Base-by-base conservation (phyloP, 257 asterid species). In the Vinca minor region DNA sequence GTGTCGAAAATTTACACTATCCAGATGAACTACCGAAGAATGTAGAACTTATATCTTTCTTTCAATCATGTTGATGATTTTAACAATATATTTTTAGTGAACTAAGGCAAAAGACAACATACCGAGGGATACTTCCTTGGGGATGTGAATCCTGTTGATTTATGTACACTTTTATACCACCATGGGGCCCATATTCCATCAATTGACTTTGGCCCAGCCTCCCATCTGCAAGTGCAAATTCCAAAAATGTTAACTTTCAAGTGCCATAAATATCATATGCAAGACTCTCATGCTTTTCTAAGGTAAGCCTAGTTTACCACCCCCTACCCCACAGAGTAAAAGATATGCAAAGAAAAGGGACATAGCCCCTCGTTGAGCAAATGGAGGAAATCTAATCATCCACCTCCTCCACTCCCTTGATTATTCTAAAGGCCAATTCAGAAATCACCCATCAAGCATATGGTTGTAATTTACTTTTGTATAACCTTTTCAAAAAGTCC, bases 161-260 rank as follows among this genome's bases (percentile, higher is more conserved):
- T 78, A 64, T 84, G 96, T 48, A 85, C 79, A 65, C 68, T 70
- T 67, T 56, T 60, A 75, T 89, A 86, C 93, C 91, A 89, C 81
- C 87, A 79, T 17, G 96, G 81, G 28, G 95, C 91, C 96, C 96
- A 86, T 55, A 84, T 31, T 49, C 96, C 95, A 79, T 89, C 96
- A 73, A 75, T 73, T 64, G 91, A 58, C 76, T 72, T 89, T 65
- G 95, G 87, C 63, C 96, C 95, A 66, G 86, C 76, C 79, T 86
- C 91, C 96, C 94, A 86, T 75, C 95, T 89, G 84, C 68, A 73
- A 69, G 66, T 63, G 23, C 29, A 68, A 69, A 53, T 52, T 26
- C 25, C 25, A 26, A 59, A 46, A 14, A 46, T 17, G 8, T 52
- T 53, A 69, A 14, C 38, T 20, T 41, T 21, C 50, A 41, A 11